Evolutionary conservation across 2,329 filamentous ascomycete genomes (phyloP), one percentile per base, ranked within the genome.

Genomic region (Aureobasidium sp.): DNA sequence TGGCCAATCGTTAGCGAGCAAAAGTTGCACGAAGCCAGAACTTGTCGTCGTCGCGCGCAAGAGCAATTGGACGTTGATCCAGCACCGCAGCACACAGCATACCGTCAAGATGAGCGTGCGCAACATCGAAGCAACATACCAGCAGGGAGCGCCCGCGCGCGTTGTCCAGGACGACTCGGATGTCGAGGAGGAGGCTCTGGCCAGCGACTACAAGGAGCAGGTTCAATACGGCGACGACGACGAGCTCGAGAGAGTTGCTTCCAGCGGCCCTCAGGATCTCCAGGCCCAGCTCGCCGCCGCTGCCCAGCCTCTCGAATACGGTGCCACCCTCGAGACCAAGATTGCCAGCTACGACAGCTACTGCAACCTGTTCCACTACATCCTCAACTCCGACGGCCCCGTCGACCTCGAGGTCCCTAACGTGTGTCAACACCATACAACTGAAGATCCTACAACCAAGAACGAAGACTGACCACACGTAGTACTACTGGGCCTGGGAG

Each of bases 401-500:
- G 93, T 99, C 64, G 94, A 99, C 74, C 82, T 99, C 68, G 94
- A 99, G 77, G 89, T 93, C 67, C 94, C 94, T 69, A 96, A 92
- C 75, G 93, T 97, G 82, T 79, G 90, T 83, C 34, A 21, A 62
- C 25, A 9, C 30, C 42, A 41, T 27, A n/a, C 34, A 27, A 42
- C 1, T 44, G 42, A 34, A 68, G 49, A 67, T 69, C 27, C 57
- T 16, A 10, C 21, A 39, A 36, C 10, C 47, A 63, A 64, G 29
- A 21, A 27, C 50, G n/a, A 49, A 47, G 34, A 37, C 60, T 39
- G 29, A 45, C 54, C 11, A 29, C 36, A 54, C 41, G n/a, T 63
- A 97, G 91, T 95, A 96, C 80, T 97, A 93, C 81, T 99, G 94
- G 94, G 94, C 94, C 45, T 99, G 94, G 94, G 94, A 99, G 76